Evolutionary conservation across 192 early-diverging fungal genomes (phyloP).

Genomic region (Bifiguratus adelaidae): DNA sequence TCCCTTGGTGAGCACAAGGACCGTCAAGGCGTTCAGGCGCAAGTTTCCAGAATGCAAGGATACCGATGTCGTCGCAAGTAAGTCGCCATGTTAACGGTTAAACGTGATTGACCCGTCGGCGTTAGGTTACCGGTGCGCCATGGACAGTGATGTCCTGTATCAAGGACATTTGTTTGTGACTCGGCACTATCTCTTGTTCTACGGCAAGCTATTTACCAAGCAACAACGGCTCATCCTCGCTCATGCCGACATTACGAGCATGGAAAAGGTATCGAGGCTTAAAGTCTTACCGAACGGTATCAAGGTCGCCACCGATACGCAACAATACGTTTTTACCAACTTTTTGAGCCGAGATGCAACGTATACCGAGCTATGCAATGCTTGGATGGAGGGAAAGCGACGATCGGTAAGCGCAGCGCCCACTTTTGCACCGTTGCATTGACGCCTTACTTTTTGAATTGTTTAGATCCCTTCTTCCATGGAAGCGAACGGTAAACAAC

Average conservation of each 20-base stretch:
- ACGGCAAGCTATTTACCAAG: conserved; percentile 42
- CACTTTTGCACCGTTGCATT: too few relatives aligned
- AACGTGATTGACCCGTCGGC: too few relatives aligned
- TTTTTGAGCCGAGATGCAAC: conserved; percentile 37
- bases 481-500: too few relatives aligned
- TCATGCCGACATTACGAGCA: conserved; percentile 23
- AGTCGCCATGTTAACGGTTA: too few relatives aligned
- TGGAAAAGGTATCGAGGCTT: conserved; percentile 39
- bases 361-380: conserved; percentile 12
- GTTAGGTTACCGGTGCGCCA: conserved; percentile 19
- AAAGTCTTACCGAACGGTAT: conserved; percentile 45
- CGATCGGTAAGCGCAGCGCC: too few relatives aligned
- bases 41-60: too few relatives aligned
- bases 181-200: conserved; percentile 33
- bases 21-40: too few relatives aligned
- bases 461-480: too few relatives aligned
- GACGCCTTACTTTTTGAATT: too few relatives aligned
- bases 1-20: too few relatives aligned
- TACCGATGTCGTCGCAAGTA: too few relatives aligned
- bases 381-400: too few relatives aligned
- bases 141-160: conserved; percentile 46
- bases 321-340: conserved; percentile 32
- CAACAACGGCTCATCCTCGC: conserved; percentile 26
- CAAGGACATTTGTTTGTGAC: conserved; percentile 42
- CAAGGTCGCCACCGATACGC: conserved; percentile 10